phyloP scores from a whole-genome alignment of 805 yeast genomes.

The Nakazawaea anatomiae region DNA sequence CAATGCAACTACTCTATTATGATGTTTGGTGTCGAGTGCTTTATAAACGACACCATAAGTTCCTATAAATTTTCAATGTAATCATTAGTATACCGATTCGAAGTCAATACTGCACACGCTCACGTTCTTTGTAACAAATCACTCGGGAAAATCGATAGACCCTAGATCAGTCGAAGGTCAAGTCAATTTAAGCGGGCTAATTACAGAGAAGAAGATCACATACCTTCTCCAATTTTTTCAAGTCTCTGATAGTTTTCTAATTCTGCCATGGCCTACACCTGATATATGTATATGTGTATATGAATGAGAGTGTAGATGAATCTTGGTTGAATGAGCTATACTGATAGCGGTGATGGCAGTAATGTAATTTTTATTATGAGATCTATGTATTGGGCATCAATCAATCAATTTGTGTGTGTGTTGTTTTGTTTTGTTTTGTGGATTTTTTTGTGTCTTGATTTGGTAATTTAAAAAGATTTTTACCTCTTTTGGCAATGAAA shows the following conservation, averaged over 20 bases:
- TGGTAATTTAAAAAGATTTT: too few relatives aligned
- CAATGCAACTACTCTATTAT: conserved; percentile 91
- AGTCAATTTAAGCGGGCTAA: too few relatives aligned
- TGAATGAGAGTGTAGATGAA: neutral
- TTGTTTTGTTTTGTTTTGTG: too few relatives aligned
- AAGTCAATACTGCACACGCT: neutral
- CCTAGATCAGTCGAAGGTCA: too few relatives aligned
- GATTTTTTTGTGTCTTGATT: too few relatives aligned
- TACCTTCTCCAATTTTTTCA: conserved; percentile 96
- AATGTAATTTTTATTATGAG: neutral
- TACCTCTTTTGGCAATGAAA: too few relatives aligned
- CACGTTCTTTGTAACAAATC: neutral
- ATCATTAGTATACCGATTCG: too few relatives aligned
- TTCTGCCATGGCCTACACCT: conserved; percentile 57
- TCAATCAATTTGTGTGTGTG: too few relatives aligned
- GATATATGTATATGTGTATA: neutral
- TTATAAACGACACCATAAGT: conserved; percentile 98
- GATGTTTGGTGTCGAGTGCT: conserved; percentile 83
- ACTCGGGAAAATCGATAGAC: neutral
- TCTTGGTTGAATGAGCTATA: neutral
- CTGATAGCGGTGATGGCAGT: neutral
- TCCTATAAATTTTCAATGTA: conserved; percentile 30
- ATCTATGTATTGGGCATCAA: too few relatives aligned
- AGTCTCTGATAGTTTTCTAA: conserved; percentile 87
- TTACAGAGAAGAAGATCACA: conserved; percentile 14